A percentile compares a stretch with the other conserved stretches of the same genome.
phyloP scores from a whole-genome alignment of 768 basidiomycete species.

The Leccinum rimulosum region DNA sequence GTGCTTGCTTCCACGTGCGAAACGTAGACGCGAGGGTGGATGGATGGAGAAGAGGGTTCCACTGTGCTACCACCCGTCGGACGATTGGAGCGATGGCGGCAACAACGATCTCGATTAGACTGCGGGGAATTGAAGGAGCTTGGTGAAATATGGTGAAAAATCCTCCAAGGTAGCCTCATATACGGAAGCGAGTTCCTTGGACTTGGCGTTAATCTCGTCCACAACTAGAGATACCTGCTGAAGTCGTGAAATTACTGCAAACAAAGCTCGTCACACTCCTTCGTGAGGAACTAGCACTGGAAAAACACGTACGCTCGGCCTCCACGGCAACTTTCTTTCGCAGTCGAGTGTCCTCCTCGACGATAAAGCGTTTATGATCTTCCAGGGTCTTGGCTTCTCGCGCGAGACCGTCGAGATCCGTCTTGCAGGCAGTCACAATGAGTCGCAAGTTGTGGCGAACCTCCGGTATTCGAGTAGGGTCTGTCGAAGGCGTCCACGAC shows the following conservation, averaged over 20 bases:
- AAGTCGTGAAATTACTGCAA: constrained; percentile 71
- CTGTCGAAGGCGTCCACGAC: constrained; percentile 84
- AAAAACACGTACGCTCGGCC: constrained; percentile 58
- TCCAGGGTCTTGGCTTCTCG: constrained; percentile 84
- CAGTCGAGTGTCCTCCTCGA: constrained; percentile 67
- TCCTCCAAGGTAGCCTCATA: constrained; percentile 74
- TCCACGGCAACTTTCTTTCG: constrained; percentile 71
- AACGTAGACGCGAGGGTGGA: constrained; percentile 61
- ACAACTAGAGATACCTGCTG: constrained; percentile 75
- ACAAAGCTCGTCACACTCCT: constrained; percentile 2
- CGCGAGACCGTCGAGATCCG: constrained; percentile 84
- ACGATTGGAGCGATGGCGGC: constrained; percentile 85
- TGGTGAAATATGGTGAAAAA: constrained; percentile 71
- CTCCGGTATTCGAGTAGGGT: constrained; percentile 89
- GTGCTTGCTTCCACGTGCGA: constrained; percentile 63
- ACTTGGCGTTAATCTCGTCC: constrained; percentile 62
- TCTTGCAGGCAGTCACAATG: constrained; percentile 78
- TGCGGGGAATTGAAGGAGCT: constrained; percentile 63
- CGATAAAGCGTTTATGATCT: constrained; percentile 72
- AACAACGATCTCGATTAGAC: constrained; percentile 91
- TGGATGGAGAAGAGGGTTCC: constrained; percentile 86
- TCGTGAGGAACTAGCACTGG: neutral
- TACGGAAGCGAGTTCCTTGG: constrained; percentile 59
- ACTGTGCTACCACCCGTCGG: constrained; percentile 67
- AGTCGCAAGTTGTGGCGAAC: constrained; percentile 94